Percentiles rank a stretch among this genome's conserved stretches.
Conservation (phyloP, 208 protist genomes). For the Herpetomonas muscarum region DNA sequence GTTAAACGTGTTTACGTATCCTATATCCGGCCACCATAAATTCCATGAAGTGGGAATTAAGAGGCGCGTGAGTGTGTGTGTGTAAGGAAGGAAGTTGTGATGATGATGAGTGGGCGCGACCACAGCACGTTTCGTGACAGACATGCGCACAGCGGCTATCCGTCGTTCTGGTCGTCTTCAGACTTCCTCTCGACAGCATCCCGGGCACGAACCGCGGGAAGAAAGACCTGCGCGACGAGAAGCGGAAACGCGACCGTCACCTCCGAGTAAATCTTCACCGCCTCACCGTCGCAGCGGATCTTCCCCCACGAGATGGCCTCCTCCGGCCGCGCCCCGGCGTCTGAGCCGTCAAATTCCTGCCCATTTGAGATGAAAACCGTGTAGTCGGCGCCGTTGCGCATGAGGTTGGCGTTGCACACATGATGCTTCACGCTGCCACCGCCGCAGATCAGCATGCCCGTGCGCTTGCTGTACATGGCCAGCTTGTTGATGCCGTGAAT, state of each 20-base stretch:
- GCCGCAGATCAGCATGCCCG: slow-evolving; percentile 98
- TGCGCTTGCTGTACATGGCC: slow-evolving; percentile 92
- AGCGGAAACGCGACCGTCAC: slow-evolving; percentile 97
- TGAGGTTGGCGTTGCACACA: slow-evolving; percentile 99
- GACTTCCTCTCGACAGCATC: slow-evolving; percentile 1
- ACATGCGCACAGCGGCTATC: no score
- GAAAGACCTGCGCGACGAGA: slow-evolving; percentile 95
- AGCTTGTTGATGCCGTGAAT: slow-evolving; percentile 96
- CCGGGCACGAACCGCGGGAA: slow-evolving; percentile 52
- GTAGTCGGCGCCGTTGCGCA: slow-evolving; percentile 99
- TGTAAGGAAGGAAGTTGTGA: no score
- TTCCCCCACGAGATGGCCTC: slow-evolving; percentile 99
- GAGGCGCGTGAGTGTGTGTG: no score
- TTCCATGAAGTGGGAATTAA: no score
- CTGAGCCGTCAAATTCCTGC: slow-evolving; percentile 98
- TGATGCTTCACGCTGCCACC: slow-evolving; percentile 99
- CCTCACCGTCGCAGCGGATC: slow-evolving; percentile 92
- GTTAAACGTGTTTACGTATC: background rate
- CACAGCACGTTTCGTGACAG: no score
- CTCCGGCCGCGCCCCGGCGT: slow-evolving; percentile 97
- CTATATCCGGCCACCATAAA: no score
- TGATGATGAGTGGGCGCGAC: no score
- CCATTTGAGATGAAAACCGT: slow-evolving; percentile 98
- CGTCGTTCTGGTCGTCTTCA: background rate
- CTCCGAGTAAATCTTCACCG: slow-evolving; percentile 98